These are phyloP conservation scores for Alternaria burnsii DNA, from an alignment of 2,329 filamentous ascomycete species.

Conservation along the genomic window DNA sequence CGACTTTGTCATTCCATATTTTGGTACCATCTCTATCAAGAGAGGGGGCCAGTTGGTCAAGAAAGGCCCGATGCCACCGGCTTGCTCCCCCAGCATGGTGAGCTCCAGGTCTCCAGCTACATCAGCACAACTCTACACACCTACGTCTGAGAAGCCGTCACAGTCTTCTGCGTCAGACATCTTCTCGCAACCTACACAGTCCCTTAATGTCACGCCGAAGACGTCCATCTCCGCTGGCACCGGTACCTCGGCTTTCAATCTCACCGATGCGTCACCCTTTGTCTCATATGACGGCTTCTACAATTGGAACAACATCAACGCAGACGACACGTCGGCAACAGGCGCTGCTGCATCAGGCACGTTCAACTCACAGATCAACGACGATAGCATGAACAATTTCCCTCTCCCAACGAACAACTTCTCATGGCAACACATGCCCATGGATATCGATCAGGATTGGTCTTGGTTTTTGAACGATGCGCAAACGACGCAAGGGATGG, in stretches of 20 bases:
- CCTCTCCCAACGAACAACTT: conserved; percentile 48
- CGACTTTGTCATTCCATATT: conserved; percentile 53
- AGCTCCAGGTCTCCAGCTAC: conserved; percentile 7
- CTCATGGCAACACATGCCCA: conserved; percentile 51
- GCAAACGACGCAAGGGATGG: conserved; percentile 22
- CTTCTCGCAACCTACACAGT: conserved; percentile 22
- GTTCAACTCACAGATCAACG: conserved; percentile 36
- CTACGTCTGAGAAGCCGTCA: conserved; percentile 20
- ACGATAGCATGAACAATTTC: conserved; percentile 44
- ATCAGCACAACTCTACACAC: conserved; percentile 18
- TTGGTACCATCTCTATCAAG: conserved; percentile 52
- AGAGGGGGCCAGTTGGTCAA: conserved; percentile 36
- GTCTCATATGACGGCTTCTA: conserved; percentile 53
- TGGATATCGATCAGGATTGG: conserved; percentile 55
- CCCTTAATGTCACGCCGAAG: conserved; percentile 24
- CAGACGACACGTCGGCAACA: conserved; percentile 19
- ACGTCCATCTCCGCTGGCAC: conserved; percentile 24
- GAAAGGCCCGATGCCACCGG: conserved; percentile 2
- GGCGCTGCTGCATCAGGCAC: conserved; percentile 2
- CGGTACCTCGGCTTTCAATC: conserved; percentile 15
- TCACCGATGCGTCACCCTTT: conserved; percentile 38
- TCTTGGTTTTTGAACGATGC: conserved; percentile 51
- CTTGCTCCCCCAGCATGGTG: conserved; percentile 3
- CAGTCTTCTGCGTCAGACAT: conserved; percentile 19
- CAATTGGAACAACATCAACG: conserved; percentile 40